Conservation (phyloP, 2,329 filamentous ascomycete genomes). For the Calonectria crousiana region DNA sequence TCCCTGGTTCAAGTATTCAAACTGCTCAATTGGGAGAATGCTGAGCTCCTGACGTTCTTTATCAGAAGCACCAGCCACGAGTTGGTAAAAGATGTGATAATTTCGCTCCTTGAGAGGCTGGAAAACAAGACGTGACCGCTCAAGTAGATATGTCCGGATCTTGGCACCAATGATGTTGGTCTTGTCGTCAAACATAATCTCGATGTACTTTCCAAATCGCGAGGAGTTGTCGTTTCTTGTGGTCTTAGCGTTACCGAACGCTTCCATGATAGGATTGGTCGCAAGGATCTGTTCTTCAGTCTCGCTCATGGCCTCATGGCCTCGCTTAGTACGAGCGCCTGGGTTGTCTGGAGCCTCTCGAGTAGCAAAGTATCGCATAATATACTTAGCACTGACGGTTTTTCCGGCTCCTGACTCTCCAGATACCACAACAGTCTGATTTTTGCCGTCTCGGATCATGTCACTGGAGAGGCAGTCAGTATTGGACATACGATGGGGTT, state of each 20-base stretch:
- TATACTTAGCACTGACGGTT: slow-evolving; percentile 99
- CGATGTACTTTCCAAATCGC: slow-evolving; percentile 98
- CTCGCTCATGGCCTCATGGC: slow-evolving; percentile 89
- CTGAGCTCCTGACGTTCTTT: slow-evolving; percentile 83
- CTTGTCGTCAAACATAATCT: slow-evolving; percentile 97
- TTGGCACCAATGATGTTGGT: slow-evolving; percentile 98
- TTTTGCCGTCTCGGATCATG: slow-evolving; percentile 95
- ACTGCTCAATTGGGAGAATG: slow-evolving; percentile 87
- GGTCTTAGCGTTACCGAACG: slow-evolving; percentile 99
- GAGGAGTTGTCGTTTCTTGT: slow-evolving; percentile 99
- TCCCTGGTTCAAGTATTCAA: slow-evolving; percentile 96
- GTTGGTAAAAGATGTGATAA: slow-evolving; percentile 99
- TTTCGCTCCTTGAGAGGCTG: slow-evolving; percentile 98
- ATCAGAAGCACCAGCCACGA: slow-evolving; percentile 91
- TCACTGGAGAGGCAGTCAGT: slow-evolving; percentile 72
- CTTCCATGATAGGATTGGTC: slow-evolving; percentile 99
- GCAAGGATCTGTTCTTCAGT: slow-evolving; percentile 98
- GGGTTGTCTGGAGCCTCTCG: slow-evolving; percentile 93
- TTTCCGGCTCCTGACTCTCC: slow-evolving; percentile 99
- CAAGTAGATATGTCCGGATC: slow-evolving; percentile 94
- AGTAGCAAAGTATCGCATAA: slow-evolving; percentile 99
- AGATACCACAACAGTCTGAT: slow-evolving; percentile 99
- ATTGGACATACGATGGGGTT: background rate
- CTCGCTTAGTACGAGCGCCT: slow-evolving; percentile 79
- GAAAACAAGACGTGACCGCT: slow-evolving; percentile 95